Conservation (phyloP, 345 rosid species). For the Schrenkiella parvula region DNA sequence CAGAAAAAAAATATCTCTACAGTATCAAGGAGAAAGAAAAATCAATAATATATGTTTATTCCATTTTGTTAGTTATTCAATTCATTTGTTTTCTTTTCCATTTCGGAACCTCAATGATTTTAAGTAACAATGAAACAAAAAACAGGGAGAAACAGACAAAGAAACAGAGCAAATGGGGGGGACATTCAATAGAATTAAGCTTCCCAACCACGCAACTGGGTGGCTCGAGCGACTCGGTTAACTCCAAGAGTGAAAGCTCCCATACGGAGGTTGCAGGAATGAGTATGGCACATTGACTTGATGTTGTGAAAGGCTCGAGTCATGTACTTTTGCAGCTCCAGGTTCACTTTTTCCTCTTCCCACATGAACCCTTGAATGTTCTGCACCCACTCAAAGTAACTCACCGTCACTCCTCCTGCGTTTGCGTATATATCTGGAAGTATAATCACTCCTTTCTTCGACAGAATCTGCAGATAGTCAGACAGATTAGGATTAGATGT, state of each 20-base stretch:
- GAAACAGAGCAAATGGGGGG: conserved; percentile 2
- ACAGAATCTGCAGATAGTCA: conserved; percentile 61
- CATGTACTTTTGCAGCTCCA: conserved; percentile 79
- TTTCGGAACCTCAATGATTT: conserved; percentile 20
- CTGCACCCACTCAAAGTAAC: conserved; percentile 99
- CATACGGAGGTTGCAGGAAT: conserved; percentile 90
- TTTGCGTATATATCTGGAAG: conserved; percentile 99
- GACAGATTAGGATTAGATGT: conserved; percentile 1
- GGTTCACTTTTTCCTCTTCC: conserved; percentile 90
- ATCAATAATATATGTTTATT: not conserved
- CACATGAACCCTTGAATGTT: conserved; percentile 99
- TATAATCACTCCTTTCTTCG: conserved; percentile 83
- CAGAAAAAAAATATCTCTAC: not conserved
- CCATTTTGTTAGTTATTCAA: conserved; percentile 20
- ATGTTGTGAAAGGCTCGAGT: conserved; percentile 78
- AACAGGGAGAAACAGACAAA: conserved; percentile 1
- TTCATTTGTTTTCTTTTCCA: conserved; percentile 21
- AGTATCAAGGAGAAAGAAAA: not conserved
- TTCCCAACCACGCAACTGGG: conserved; percentile 91
- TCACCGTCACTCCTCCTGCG: conserved; percentile 97
- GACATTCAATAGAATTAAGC: conserved; percentile 40
- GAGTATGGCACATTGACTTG: conserved; percentile 82
- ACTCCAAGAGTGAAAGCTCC: conserved; percentile 99
- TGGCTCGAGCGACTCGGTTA: conserved; percentile 91
- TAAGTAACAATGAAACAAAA: conserved; percentile 15